These are phyloP conservation scores for Myrmaecium sp. DNA, from an alignment of 2,329 filamentous ascomycete species.

Conservation along the genomic window DNA sequence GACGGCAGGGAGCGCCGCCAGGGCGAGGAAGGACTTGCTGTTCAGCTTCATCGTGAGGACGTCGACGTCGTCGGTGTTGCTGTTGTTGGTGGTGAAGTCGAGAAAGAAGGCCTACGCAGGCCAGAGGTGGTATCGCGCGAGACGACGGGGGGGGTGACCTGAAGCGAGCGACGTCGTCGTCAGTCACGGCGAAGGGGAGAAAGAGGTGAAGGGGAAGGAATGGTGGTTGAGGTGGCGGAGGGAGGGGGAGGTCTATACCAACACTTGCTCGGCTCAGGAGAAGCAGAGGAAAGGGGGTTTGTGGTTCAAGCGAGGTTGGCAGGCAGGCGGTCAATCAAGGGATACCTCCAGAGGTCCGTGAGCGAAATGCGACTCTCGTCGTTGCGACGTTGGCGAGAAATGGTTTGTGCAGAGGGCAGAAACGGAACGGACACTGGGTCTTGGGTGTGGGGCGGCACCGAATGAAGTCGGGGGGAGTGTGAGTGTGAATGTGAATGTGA, in stretches of 20 bases:
- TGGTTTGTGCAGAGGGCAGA: conserved; percentile 1
- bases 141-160: conserved; percentile 3
- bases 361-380: conserved; percentile 2
- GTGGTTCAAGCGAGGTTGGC: not conserved
- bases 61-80: not conserved
- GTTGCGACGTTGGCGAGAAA: conserved; percentile 5
- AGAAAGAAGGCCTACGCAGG: not conserved
- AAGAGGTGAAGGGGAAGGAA: not conserved
- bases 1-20: conserved; percentile 22
- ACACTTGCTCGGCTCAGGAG: not conserved
- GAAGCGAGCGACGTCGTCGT: not conserved
- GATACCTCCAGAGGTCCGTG: conserved; percentile 3
- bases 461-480: conserved; percentile 5
- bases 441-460: conserved; percentile 14
- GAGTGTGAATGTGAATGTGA: conserved; percentile 10
- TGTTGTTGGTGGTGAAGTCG: conserved; percentile 1
- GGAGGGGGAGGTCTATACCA: too few relatives aligned
- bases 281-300: not conserved
- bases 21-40: conserved; percentile 11
- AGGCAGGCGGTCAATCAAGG: conserved; percentile 3
- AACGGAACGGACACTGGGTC: conserved; percentile 6
- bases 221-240: not conserved
- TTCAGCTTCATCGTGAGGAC: conserved; percentile 14
- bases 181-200: too few relatives aligned
- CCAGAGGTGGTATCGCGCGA: not conserved